A percentile compares a stretch with the other conserved stretches of the same genome.
Conservation (phyloP, 345 rosid genomes). For the Pugionium dolabratum region DNA sequence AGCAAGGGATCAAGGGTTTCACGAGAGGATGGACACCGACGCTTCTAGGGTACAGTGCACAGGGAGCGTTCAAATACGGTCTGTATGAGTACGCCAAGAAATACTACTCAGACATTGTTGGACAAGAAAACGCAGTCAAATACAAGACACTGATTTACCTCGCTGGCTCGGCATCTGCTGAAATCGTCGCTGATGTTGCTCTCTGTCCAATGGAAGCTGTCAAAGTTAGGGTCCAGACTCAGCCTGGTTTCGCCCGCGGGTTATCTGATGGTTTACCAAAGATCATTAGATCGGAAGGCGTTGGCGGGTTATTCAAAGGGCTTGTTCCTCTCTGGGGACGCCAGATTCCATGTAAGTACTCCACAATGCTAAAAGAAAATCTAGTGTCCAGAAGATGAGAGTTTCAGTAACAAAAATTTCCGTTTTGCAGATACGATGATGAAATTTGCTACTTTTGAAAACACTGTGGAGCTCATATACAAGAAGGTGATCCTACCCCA, state of each 20-base stretch:
- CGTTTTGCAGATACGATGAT: conserved; percentile 82
- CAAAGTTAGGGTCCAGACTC: conserved; percentile 94
- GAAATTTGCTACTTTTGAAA: conserved; percentile 96
- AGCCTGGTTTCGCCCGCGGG: conserved; percentile 94
- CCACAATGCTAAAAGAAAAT: neutral
- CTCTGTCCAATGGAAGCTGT: conserved; percentile 98
- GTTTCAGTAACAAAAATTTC: neutral
- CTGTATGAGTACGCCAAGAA: conserved; percentile 91
- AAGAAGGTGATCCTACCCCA: conserved; percentile 76
- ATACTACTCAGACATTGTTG: conserved; percentile 89
- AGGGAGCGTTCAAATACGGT: conserved; percentile 92
- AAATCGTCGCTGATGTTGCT: conserved; percentile 82
- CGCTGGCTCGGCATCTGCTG: conserved; percentile 96
- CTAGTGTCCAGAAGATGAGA: neutral
- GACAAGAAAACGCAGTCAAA: conserved; percentile 83
- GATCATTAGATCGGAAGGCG: conserved; percentile 72
- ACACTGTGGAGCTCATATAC: conserved; percentile 79
- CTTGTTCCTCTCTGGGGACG: conserved; percentile 95
- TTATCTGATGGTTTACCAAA: conserved; percentile 91
- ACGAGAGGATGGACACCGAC: conserved; percentile 95
- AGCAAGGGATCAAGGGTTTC: conserved; percentile 83
- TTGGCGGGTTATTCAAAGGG: conserved; percentile 80
- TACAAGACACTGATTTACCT: conserved; percentile 89
- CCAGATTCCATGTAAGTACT: conserved; percentile 88
- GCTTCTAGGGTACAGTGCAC: conserved; percentile 86